Evolutionary conservation across 257 asterid genomes (phyloP).

Genomic region (Dorcoceras hygrometricum): DNA sequence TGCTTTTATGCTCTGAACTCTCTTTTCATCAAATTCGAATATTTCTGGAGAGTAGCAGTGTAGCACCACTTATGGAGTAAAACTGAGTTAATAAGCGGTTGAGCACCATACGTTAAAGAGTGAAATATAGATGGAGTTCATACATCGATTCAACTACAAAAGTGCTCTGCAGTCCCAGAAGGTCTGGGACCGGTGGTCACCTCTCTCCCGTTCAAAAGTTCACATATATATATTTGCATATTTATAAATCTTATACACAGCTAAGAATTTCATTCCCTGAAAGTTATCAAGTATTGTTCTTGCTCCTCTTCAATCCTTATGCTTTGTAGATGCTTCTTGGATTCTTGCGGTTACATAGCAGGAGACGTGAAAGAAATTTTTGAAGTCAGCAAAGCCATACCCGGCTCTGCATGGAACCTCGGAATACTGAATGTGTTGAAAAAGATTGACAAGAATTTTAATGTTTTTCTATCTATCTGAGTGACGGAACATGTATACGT

Average conservation of each 20-base stretch:
- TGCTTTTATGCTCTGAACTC: not conserved
- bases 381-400: not conserved
- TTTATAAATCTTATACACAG: no score
- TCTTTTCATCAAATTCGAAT: not conserved
- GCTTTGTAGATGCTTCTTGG: no score
- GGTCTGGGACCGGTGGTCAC: no score
- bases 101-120: not conserved
- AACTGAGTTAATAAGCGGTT: not conserved
- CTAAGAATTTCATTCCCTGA: no score
- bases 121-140: not conserved
- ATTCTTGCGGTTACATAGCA: not conserved
- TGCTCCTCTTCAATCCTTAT: no score
- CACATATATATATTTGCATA: no score
- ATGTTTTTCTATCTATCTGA: conserved; percentile 16
- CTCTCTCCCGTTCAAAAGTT: no score
- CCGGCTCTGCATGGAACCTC: no score
- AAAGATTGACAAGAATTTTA: not conserved
- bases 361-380: not conserved
- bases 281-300: no score
- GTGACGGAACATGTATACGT: conserved; percentile 19
- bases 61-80: not conserved
- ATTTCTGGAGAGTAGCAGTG: not conserved
- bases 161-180: no score
- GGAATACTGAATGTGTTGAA: no score
- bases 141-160: not conserved